Base-by-base conservation (phyloP, 306 rosid genomes). In the Carpinus fangiana region DNA sequence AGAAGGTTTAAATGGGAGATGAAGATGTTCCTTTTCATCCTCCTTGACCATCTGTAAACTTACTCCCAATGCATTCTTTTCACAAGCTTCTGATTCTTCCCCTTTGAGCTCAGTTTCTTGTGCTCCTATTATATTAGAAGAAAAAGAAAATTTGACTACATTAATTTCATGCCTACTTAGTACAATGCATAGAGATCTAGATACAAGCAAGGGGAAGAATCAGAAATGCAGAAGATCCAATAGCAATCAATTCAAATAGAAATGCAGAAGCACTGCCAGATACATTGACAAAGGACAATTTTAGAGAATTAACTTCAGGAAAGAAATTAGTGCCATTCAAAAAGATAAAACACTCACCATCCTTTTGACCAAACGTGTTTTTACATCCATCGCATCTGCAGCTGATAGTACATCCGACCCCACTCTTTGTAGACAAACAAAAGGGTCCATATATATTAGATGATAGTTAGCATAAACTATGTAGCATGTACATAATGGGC, bases 311-410 rank as follows among this genome's bases (percentile, higher is more conserved):
- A 56, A 60, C 47, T 51, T 57, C 1, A 78, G 41, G 52, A 13
- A 18, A 17, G 20, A 12, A 38, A 76, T 41, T 20, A n/a, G 47
- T 78, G 73, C 61, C 47, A 61, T 4, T 28, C 28, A 59, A 48
- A 46, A 71, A 56, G 52, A 45, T 70, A 62, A 36, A 70, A 13
- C 36, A 79, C 92, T 85, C 73, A 92, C 97, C 97, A 80, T 92
- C 94, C 83, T 88, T 94, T 85, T 86, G 89, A 62, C 98, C 98
- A 78, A 76, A 86, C 34, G 86, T 76, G 57, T 94, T 94, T 83
- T 87, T 88, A 80, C 98, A 94, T 26, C 96, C 96, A 82, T 85
- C 90, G 66, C 98, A 94, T 87, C 91, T 85, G 82, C 96, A 94
- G 80, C 78, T 65, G 80, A 86, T 70, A 70, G 97, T 89, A 83